Evolutionary conservation across 169 alveolate genomes (phyloP), one percentile per base, ranked within the genome.

Genomic region (Blepharisma undulans): DNA sequence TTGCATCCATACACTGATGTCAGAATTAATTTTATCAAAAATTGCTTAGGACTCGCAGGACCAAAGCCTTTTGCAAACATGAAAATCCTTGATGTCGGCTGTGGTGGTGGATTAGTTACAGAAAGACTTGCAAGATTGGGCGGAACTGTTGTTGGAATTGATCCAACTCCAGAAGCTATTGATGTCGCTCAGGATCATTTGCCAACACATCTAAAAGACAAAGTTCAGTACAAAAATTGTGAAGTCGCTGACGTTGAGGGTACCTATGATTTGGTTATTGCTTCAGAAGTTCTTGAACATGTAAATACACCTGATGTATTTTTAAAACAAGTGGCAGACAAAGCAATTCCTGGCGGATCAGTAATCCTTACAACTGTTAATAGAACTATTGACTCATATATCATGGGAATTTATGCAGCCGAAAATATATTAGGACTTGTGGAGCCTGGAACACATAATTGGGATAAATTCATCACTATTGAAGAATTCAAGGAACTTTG

Each of bases 91-190:
- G 98, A 97, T 90, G 96, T 96, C 8, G 98, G 98, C 30, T 94
- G 97, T 84, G 98, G 98, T 36, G 98, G 98, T 8, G 98, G 98
- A 12, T 89, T 97, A 22, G 91, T 97, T 16, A 87, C 97, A n/a
- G 98, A 97, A 91, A 78, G 95, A 25, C 82, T 97, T 87, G 98
- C 96, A 25, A 92, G 96, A 90, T 84, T 93, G 86, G 98, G 98
- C 27, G 96, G 94, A 21, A 86, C 80, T 12, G 98, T 96, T 6
- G 71, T 92, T 1, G 98, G 98, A 33, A 94, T 97, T 25, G 98
- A 97, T 33, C 97, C 97, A 0, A 84, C 95, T 3, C 85, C 30
- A 30, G 90, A 77, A 34, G 91, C 95, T 25, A 72, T 93, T 1
- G 66, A 85, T 61, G 21, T 85, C 8, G 93, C 97, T 7, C 34